Evolutionary conservation across 495 filamentous ascomycete species (phyloP), one percentile per base, ranked within the genome.

Genomic region (Penicillium pancosmium): DNA sequence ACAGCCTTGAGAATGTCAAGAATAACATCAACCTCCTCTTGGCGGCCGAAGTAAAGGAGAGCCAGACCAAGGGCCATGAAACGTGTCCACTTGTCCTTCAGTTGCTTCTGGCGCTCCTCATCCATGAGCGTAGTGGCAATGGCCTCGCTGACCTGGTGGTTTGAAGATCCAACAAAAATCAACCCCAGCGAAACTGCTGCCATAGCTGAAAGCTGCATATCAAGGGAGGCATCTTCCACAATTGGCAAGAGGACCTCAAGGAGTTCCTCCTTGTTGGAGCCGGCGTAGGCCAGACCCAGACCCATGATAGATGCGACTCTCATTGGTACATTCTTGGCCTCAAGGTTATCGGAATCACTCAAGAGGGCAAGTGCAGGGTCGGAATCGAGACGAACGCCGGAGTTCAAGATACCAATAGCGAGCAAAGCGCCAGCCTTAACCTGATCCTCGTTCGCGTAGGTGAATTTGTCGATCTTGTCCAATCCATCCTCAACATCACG

Each of bases 151-250:
- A 97, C 90, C 61, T 93, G 90, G 49, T 90, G 84, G 67, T 97
- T 87, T 16, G 91, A 90, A 2, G 92, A 95, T 50, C 94, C 94
- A 63, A 99, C 91, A 66, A 92, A 97, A 50, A 96, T 86, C 59
- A 99, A 75, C 67, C 94, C 94, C 55, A 96, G 82, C 13, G 93
- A 86, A 43, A 99, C 82, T 13, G 95, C 93, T 46, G 94, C 95
- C 91, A 97, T 96, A 15, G 92, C 95, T 33, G 92, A 95, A 33
- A 95, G 84, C 71, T 96, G 92, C 91, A 98, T 96, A 48, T 96
- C 89, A 38, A 92, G 78, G 13, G 82, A 83, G 9, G 88, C 83
- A 64, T 97, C 92, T 33, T 81, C 82, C 43, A 98, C 88, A 67
- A 97, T 92, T 15, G 95, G 93, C 19, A 96, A 75, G 2, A 99